These are phyloP conservation scores for Penicillium cinerascens DNA, from an alignment of 495 filamentous ascomycete species.

Conservation along the genomic window DNA sequence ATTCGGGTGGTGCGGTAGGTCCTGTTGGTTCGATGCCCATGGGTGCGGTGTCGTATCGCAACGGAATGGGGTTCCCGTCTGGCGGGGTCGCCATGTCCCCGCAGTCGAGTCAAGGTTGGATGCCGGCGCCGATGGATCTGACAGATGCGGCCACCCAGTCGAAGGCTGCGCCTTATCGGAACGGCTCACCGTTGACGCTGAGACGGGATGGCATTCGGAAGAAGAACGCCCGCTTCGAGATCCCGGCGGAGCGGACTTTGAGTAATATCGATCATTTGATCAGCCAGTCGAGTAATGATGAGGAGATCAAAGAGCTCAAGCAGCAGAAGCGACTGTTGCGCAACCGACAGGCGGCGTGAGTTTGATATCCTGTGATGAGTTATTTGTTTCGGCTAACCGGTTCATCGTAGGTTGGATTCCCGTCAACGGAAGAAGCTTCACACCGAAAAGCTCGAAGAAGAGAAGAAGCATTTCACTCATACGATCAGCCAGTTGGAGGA, in stretches of 20 bases:
- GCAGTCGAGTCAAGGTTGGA: constrained; percentile 62
- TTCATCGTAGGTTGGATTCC: constrained; percentile 81
- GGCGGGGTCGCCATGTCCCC: constrained; percentile 56
- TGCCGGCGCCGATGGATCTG: constrained; percentile 53
- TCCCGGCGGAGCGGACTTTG: constrained; percentile 87
- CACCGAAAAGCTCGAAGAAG: constrained; percentile 93
- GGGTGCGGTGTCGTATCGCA: constrained; percentile 44
- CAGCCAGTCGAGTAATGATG: constrained; percentile 80
- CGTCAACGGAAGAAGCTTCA: constrained; percentile 98
- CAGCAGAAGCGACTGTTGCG: constrained; percentile 93
- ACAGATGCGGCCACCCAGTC: constrained; percentile 59
- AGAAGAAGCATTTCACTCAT: constrained; percentile 85
- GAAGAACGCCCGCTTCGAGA: constrained; percentile 99
- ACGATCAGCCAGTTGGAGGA: constrained; percentile 77
- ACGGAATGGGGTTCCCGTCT: constrained; percentile 36
- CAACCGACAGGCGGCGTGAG: constrained; percentile 95
- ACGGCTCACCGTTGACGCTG: constrained; percentile 69
- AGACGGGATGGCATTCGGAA: constrained; percentile 94
- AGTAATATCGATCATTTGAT: constrained; percentile 95
- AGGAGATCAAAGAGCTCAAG: constrained; percentile 96
- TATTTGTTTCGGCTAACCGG: constrained; percentile 33
- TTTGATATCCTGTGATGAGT: constrained; percentile 12
- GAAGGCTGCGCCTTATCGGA: constrained; percentile 73
- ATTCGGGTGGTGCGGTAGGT: constrained; percentile 50
- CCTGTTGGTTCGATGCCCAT: constrained; percentile 46